Evolutionary conservation across 306 rosid species (phyloP), one percentile per base, ranked within the genome.

Genomic region (Canavalia gladiata): DNA sequence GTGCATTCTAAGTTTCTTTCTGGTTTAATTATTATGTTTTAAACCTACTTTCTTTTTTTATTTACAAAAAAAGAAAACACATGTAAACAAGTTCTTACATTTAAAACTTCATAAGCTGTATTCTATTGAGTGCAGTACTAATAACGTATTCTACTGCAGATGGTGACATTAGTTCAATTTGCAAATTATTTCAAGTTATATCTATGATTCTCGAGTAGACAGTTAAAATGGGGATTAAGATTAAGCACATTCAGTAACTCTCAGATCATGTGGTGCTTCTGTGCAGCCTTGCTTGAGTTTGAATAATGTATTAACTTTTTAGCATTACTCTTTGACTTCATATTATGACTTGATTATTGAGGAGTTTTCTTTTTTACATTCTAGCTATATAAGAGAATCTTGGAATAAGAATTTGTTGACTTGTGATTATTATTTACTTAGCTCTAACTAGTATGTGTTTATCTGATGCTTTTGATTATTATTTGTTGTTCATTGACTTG

Each of bases 401-500:
- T 41, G 47, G 49, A 54, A 57, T 65, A 42, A 31, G 54, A 74
- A 73, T 55, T 58, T 52, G 56, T 47, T 65, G 35, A 29, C 30
- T 75, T 43, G 0, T 73, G n/a, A 31, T 72, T 73, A 78, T 28
- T 43, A 41, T 67, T 37, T 52, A 75, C 75, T 68, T 54, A 25
- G 25, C 59, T 70, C 33, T 37, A 25, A 52, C 43, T 66, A 30
- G 56, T 75, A 31, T 4, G 8, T 69, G 10, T 58, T 50, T 29
- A 18, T 69, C 29, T 13, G 28, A 39, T 71, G 13, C 31, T 75
- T 52, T 74, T 74, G 73, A 35, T 8, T 60, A 29, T 41, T 47
- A 6, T 77, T 52, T 78, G 70, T 78, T 72, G 51, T 51, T 72
- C 59, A 13, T 80, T 60, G 11, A 25, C 60, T 57, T 7, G 52